phyloP scores from a whole-genome alignment of 139 green algal genomes.

The Chlamydomonas sphaeroides region DNA sequence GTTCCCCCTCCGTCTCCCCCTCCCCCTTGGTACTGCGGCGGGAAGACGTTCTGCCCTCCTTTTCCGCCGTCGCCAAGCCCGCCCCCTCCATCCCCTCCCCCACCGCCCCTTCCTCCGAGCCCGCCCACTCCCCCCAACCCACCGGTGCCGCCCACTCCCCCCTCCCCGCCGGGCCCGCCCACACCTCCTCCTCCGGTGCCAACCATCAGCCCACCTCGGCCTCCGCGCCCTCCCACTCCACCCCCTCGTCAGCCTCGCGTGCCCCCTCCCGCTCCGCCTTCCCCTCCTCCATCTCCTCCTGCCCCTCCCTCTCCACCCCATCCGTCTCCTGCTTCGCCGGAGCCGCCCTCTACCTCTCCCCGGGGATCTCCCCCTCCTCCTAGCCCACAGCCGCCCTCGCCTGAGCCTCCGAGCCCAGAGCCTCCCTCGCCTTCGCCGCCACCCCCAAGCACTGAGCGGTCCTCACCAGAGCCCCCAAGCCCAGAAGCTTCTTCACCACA shows the following conservation, averaged over 20 bases:
- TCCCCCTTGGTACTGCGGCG: no score
- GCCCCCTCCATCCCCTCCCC: neutral
- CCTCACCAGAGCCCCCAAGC: no score
- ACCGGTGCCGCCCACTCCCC: no score
- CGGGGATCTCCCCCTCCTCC: neutral
- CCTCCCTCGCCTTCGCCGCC: neutral
- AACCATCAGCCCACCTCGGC: neutral
- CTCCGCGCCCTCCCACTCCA: neutral
- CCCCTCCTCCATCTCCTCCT: neutral
- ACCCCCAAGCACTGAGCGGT: no score
- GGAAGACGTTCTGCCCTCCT: no score
- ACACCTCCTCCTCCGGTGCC: neutral
- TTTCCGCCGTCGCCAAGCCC: no score
- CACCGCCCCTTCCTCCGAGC: neutral
- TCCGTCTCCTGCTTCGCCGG: neutral
- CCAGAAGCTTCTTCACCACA: no score
- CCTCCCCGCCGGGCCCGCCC: no score
- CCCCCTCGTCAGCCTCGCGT: neutral
- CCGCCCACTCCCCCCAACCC: no score
- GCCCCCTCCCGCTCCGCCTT: neutral
- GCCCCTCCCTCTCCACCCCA: neutral
- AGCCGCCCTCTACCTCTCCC: no score
- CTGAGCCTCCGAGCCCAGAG: neutral
- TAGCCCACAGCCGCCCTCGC: neutral
- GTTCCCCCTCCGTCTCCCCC: no score